Conservation (phyloP, 1,284 basidiomycete genomes). For the Ceratobasidium theobromae region DNA sequence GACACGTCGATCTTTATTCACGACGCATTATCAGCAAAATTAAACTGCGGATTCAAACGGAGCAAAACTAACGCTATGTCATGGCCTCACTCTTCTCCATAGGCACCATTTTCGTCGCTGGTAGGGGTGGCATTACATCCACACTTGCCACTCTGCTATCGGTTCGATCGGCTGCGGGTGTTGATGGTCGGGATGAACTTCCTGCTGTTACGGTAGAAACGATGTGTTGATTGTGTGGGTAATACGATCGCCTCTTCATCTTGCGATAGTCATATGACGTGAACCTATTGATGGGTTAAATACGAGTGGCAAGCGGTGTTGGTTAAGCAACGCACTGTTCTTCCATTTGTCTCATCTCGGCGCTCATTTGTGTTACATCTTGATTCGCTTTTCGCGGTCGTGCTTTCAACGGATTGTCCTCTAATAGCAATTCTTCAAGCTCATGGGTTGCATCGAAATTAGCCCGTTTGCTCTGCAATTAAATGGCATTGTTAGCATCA, state of each 20-base stretch:
- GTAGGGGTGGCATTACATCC: constrained; percentile 31
- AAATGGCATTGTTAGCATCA: background rate
- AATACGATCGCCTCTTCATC: constrained; percentile 69
- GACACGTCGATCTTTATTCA: too few species aligned
- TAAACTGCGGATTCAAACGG: background rate
- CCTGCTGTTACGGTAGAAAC: constrained; percentile 40
- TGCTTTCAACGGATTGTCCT: constrained; percentile 97
- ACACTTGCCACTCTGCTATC: constrained; percentile 30
- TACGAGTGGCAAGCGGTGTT: background rate
- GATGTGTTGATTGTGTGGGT: constrained; percentile 73
- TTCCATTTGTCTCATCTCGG: constrained; percentile 96
- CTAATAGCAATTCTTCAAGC: constrained; percentile 90
- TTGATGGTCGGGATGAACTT: constrained; percentile 32
- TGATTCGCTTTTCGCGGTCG: constrained; percentile 88
- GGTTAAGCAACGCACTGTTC: constrained; percentile 71
- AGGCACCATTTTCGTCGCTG: constrained; percentile 35
- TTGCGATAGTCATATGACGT: constrained; percentile 73
- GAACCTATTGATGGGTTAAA: constrained; percentile 52
- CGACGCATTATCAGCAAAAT: too few species aligned
- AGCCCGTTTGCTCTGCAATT: constrained; percentile 83
- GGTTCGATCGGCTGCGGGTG: constrained; percentile 23
- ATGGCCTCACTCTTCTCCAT: constrained; percentile 33
- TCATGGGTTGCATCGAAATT: constrained; percentile 99
- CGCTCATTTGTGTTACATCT: constrained; percentile 79
- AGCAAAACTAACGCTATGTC: constrained; percentile 14